These are phyloP conservation scores for Mycena latifolia DNA, from an alignment of 768 basidiomycete genomes.

Conservation along the genomic window DNA sequence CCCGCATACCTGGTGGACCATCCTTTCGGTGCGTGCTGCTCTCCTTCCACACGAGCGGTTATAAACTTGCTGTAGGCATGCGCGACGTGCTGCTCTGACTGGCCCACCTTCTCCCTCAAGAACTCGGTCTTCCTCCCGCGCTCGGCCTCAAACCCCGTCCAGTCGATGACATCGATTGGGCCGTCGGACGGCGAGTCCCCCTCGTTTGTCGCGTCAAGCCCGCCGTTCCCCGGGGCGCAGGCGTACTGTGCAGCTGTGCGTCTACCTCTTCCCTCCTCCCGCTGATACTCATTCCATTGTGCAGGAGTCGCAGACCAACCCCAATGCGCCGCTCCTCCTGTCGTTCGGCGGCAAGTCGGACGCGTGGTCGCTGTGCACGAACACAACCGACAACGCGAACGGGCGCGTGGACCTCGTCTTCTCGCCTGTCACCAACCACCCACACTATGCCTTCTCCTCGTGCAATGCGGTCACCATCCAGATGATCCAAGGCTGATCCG, in stretches of 20 bases:
- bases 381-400: constrained; percentile 50
- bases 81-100: constrained; percentile 56
- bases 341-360: constrained; percentile 55
- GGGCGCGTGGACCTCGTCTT: constrained; percentile 57
- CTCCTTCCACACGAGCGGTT: not conserved
- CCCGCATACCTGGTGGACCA: constrained; percentile 52
- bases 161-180: constrained; percentile 53
- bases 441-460: constrained; percentile 51
- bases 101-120: constrained; percentile 52
- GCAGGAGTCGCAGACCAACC: constrained; percentile 27
- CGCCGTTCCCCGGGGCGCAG: constrained; percentile 57
- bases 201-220: constrained; percentile 58
- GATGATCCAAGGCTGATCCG: constrained; percentile 41
- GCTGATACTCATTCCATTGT: not conserved
- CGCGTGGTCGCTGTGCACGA: constrained; percentile 57
- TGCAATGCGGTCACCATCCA: constrained; percentile 56
- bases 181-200: constrained; percentile 57
- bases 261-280: constrained; percentile 25
- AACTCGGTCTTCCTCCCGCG: constrained; percentile 56
- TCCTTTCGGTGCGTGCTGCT: constrained; percentile 51
- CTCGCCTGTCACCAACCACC: constrained; percentile 56
- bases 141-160: constrained; percentile 50
- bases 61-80: constrained; percentile 46
- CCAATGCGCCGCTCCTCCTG: constrained; percentile 48
- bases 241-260: constrained; percentile 54